These are phyloP conservation scores for Orbilia javanica DNA, from an alignment of 2,329 filamentous ascomycete genomes.

Conservation along the genomic window DNA sequence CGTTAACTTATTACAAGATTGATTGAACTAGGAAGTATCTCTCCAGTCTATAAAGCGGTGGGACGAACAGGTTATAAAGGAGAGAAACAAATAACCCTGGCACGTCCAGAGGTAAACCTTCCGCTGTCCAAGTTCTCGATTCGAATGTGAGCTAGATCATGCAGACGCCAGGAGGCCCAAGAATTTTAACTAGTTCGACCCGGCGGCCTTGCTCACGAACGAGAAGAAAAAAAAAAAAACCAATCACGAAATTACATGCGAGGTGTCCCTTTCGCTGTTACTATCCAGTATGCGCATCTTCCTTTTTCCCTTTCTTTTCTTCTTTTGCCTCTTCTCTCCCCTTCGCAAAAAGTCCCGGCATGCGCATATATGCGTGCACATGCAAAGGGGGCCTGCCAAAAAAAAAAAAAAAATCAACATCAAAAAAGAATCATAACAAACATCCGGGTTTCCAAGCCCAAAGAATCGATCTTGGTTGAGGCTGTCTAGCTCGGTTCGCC, in stretches of 20 bases:
- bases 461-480: conserved; percentile 24
- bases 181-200: neutral
- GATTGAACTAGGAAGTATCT: conserved; percentile 13
- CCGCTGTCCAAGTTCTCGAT: conserved; percentile 18
- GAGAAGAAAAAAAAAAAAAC: neutral
- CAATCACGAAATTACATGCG: conserved; percentile 48
- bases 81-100: conserved; percentile 16
- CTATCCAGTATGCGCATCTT: neutral
- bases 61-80: conserved; percentile 32
- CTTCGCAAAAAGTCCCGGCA: conserved; percentile 17
- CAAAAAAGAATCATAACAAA: conserved; percentile 38
- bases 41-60: conserved; percentile 1
- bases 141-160: conserved; percentile 13
- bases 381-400: conserved; percentile 38
- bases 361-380: conserved; percentile 44
- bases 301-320: conserved; percentile 2
- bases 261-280: conserved; percentile 9
- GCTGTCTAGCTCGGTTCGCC: conserved; percentile 50
- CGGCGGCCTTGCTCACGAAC: neutral
- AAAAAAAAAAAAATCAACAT: too few relatives aligned
- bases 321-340: neutral
- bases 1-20: conserved; percentile 16
- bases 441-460: conserved; percentile 9
- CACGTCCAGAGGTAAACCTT: conserved; percentile 7
- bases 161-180: conserved; percentile 10